Base-by-base conservation (phyloP, 2,329 filamentous ascomycete species). In the Fusarium sulawesiense region DNA sequence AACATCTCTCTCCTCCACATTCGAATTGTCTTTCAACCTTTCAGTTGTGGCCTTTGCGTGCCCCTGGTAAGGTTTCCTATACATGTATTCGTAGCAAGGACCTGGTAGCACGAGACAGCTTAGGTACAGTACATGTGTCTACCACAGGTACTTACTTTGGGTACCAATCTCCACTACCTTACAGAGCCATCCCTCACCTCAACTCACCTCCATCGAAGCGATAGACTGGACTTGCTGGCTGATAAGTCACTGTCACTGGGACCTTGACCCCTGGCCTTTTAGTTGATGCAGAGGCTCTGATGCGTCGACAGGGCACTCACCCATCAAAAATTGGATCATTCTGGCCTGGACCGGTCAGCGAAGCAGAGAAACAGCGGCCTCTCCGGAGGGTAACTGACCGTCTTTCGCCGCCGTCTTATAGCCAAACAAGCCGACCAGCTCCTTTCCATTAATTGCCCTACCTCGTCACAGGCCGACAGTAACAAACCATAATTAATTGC, bases 331-430 rank as follows among this genome's bases (percentile, higher is more conserved):
- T 47, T 69, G 50, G 65, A 69, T 64, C 63, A 68, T 56, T 58
- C 32, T 71, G 67, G 58, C 67, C 67, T 71, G 58, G 67, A 71
- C 67, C 63, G 47, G 67, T 68, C 64, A 71, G 54, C 58, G 50
- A 68, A 56, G 50, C 47, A 68, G 66, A 55, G 45, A 67, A 59
- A 51, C 45, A 68, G 46, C 68, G 67, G 68, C 67, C 63, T 70
- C 59, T 71, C 68, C 68, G 68, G 62, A 68, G 42, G 53, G 67
- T 70, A 62, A 56, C 45, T 66, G 54, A 60, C 67, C 63, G 63
- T 70, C 67, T 70, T 63, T 64, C 64, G 64, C 58, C 68, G 67
- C 60, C 66, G 56, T 70, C 62, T 62, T 58, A 56, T 20, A 23
- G 55, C 66, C 54, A 45, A 64, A 51, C 56, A 60, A 55, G 34